Percentiles rank a stretch among this genome's conserved stretches.
Evolutionary conservation across 73 alveolate species (phyloP).

Genomic region (Tetrahymena borealis): DNA sequence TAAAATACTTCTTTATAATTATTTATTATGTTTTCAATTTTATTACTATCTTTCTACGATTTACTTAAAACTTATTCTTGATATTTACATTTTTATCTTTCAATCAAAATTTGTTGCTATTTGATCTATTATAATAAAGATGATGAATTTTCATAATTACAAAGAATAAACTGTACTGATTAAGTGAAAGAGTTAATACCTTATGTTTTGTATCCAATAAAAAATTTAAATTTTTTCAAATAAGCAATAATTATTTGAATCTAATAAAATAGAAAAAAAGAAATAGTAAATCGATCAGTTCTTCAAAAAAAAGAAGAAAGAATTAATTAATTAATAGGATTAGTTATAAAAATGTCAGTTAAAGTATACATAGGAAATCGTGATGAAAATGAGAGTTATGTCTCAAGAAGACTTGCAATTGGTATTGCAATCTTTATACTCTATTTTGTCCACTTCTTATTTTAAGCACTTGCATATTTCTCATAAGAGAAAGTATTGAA

Average conservation of each 20-base stretch:
- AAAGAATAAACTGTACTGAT: neutral
- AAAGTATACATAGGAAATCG: neutral
- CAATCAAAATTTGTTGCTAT: no score
- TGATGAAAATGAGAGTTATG: neutral
- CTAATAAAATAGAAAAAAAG: neutral
- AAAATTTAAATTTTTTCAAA: neutral
- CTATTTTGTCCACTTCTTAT: neutral
- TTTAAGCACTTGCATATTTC: neutral
- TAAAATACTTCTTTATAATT: no score
- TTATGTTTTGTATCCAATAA: neutral
- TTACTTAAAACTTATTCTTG: no score
- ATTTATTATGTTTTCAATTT: no score
- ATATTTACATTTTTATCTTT: no score
- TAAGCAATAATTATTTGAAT: neutral
- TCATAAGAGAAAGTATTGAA: neutral
- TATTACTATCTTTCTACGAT: no score
- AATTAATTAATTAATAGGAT: neutral
- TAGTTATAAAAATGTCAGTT: neutral
- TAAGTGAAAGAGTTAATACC: neutral
- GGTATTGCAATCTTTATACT: neutral
- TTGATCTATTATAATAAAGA: no score
- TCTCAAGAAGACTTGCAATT: neutral
- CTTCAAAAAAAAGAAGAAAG: neutral
- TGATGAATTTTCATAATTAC: no score
- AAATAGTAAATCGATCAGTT: neutral